These are phyloP conservation scores for Striga asiatica DNA, from an alignment of 257 asterid genomes.

Conservation along the genomic window DNA sequence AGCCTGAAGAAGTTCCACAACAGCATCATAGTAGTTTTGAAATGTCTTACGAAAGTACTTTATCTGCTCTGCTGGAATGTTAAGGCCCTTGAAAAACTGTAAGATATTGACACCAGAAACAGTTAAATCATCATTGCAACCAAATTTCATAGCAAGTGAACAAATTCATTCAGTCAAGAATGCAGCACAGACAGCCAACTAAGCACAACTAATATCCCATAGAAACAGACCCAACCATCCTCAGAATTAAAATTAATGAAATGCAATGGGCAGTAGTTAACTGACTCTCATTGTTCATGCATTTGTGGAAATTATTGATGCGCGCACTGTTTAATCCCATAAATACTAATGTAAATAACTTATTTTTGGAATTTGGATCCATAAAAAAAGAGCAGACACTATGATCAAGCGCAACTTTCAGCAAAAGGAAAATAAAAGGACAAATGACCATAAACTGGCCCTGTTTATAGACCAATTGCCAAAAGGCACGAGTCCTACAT, in stretches of 20 bases:
- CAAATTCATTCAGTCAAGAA: constrained; percentile 1
- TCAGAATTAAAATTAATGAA: not conserved
- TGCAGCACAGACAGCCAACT: not conserved
- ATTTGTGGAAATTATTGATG: not conserved
- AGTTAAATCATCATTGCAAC: constrained; percentile 12
- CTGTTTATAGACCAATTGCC: not conserved
- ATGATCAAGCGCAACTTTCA: not conserved
- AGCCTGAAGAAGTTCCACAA: constrained; percentile 75
- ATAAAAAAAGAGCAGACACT: constrained; percentile 8
- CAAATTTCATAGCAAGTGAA: constrained; percentile 2
- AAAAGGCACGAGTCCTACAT: constrained; percentile 1
- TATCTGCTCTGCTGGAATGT: constrained; percentile 69
- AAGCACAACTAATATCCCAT: not conserved
- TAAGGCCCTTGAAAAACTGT: constrained; percentile 85
- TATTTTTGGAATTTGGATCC: not conserved
- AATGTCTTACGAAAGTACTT: constrained; percentile 66
- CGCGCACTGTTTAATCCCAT: constrained; percentile 3
- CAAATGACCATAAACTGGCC: not conserved
- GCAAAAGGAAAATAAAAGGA: not conserved
- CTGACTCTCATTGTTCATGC: not conserved
- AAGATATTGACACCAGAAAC: constrained; percentile 13
- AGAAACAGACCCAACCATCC: constrained; percentile 8
- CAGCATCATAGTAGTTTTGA: constrained; percentile 76
- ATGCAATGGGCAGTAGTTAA: not conserved
- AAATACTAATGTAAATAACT: not conserved